Evolutionary conservation across 2,329 filamentous ascomycete genomes (phyloP).

Genomic region (Chaetomiaceae sp.): DNA sequence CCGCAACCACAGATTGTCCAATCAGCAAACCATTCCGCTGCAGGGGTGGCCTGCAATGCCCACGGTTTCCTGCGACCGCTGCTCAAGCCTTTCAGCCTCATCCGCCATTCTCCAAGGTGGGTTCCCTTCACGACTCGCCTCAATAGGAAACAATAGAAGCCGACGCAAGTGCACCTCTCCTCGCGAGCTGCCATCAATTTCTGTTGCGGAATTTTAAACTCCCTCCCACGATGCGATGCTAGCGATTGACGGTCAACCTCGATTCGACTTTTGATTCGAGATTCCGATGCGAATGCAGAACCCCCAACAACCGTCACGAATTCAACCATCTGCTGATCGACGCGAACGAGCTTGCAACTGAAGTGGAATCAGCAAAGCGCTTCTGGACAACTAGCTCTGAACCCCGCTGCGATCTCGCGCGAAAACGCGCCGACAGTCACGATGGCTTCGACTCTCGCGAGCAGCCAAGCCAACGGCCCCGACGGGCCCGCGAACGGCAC

Average conservation of each 20-base stretch:
- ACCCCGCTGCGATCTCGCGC: not conserved
- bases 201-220: not conserved
- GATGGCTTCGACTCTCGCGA: constrained; percentile 13
- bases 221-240: constrained; percentile 9
- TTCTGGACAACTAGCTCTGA: not conserved
- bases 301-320: not conserved
- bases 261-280: not conserved
- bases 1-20: not conserved
- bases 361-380: too few species aligned
- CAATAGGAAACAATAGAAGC: constrained; percentile 7
- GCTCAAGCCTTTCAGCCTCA: constrained; percentile 18
- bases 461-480: constrained; percentile 9
- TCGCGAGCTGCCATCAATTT: not conserved
- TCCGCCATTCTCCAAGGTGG: constrained; percentile 8
- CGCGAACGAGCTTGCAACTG: not conserved
- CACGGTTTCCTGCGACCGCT: constrained; percentile 9
- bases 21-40: not conserved
- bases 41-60: constrained; percentile 5
- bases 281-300: not conserved
- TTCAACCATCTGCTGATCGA: not conserved
- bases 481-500: constrained; percentile 27
- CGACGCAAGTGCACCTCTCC: constrained; percentile 2
- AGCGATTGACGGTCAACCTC: not conserved
- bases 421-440: constrained; percentile 6
- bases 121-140: constrained; percentile 5